Conservation (phyloP, 2,329 filamentous ascomycete genomes). For the Fusarium decemcellulare region DNA sequence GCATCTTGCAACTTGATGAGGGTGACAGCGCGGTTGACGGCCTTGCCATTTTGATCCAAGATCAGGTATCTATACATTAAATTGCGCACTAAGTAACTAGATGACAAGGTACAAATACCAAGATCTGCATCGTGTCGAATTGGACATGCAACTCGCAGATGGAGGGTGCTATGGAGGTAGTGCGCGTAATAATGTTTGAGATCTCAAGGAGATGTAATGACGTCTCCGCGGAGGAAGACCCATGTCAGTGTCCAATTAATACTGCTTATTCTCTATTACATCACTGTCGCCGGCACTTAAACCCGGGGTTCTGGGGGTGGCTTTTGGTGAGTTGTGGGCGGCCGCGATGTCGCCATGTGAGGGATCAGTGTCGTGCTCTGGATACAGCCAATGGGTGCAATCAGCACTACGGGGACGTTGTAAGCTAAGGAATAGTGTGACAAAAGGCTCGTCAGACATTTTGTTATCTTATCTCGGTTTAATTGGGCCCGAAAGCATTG, state of each 20-base stretch:
- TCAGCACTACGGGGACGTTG: neutral
- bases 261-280: conserved; percentile 2
- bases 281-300: neutral
- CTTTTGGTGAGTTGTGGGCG: neutral
- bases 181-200: neutral
- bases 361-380: conserved; percentile 27
- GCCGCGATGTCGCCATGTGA: conserved; percentile 30
- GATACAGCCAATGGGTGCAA: conserved; percentile 1
- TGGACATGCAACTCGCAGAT: neutral
- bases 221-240: neutral
- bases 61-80: neutral
- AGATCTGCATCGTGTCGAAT: neutral
- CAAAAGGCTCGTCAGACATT: neutral
- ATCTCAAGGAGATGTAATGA: neutral
- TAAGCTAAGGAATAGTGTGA: neutral
- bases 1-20: conserved; percentile 4
- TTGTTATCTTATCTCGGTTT: neutral
- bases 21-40: neutral
- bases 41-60: conserved; percentile 2
- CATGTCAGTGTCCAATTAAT: neutral
- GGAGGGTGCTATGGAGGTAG: neutral
- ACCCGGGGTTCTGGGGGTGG: neutral
- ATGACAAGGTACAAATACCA: neutral
- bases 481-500: neutral
- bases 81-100: rapidly evolving